Percentiles rank a stretch among this genome's conserved stretches.
Evolutionary conservation across 805 yeast species (phyloP).

Genomic region (Hyphopichia homilentoma): DNA sequence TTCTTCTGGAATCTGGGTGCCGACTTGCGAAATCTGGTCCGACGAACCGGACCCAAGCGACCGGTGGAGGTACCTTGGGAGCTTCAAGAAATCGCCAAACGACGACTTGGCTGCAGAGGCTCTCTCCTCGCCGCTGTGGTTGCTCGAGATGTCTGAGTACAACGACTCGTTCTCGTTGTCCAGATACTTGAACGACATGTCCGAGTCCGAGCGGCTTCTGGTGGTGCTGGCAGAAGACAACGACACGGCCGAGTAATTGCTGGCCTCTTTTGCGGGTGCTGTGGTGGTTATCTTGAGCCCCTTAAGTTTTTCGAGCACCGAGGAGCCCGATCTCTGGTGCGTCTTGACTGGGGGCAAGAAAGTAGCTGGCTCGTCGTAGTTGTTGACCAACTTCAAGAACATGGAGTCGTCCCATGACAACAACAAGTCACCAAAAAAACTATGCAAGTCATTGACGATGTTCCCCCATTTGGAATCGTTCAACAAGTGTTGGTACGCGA

Average conservation of each 20-base stretch:
- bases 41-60: no score
- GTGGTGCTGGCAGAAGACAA: no score
- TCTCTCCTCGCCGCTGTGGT: conserved; percentile 2
- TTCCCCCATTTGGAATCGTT: conserved; percentile 44
- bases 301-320: conserved; percentile 28
- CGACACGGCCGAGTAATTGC: no score
- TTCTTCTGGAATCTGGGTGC: no score
- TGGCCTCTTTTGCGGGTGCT: no score
- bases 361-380: conserved; percentile 3
- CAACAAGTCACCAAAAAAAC: conserved; percentile 36
- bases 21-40: no score
- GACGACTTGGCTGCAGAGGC: conserved; percentile 1
- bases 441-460: conserved; percentile 30
- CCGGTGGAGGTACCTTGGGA: no score
- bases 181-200: no score
- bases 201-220: no score
- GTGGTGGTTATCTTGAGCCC: neutral
- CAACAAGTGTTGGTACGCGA: conserved; percentile 39
- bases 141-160: conserved; percentile 21
- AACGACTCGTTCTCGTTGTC: conserved; percentile 23
- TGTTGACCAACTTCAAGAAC: conserved; percentile 11
- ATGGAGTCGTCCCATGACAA: conserved; percentile 33
- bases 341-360: neutral
- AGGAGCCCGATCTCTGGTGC: conserved; percentile 12
- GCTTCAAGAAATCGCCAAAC: neutral